Evolutionary conservation across 805 yeast genomes (phyloP).

Genomic region (Wickerhamomyces silvicola): DNA sequence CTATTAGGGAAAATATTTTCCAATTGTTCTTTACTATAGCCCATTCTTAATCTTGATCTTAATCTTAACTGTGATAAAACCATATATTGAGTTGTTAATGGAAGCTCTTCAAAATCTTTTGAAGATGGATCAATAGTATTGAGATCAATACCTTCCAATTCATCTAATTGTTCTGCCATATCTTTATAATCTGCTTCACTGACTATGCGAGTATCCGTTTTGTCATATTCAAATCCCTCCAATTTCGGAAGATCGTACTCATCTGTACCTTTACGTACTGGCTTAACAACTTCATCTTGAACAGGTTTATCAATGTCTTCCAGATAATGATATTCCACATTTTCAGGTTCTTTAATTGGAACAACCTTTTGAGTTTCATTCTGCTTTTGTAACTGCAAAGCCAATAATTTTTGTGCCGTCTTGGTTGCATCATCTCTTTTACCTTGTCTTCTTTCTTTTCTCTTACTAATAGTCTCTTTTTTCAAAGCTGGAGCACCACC

Average conservation of each 20-base stretch:
- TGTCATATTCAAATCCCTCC: slow-evolving; percentile 44
- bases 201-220: slow-evolving; percentile 65
- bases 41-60: slow-evolving; percentile 89
- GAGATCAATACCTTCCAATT: slow-evolving; percentile 62
- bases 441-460: slow-evolving; percentile 72
- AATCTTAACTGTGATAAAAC: slow-evolving; percentile 75
- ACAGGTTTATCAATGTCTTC: slow-evolving; percentile 25
- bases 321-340: slow-evolving; percentile 29
- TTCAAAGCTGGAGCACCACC: slow-evolving; percentile 90
- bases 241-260: slow-evolving; percentile 82
- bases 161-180: slow-evolving; percentile 49
- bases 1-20: slow-evolving; percentile 76
- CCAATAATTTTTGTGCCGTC: slow-evolving; percentile 76
- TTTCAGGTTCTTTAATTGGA: slow-evolving; percentile 11
- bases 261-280: slow-evolving; percentile 50
- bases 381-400: slow-evolving; percentile 63
- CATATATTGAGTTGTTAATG: slow-evolving; percentile 83
- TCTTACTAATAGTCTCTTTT: slow-evolving; percentile 63
- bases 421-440: slow-evolving; percentile 59
- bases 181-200: slow-evolving; percentile 67
- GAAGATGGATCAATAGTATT: slow-evolving; percentile 81
- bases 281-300: slow-evolving; percentile 3
- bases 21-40: slow-evolving; percentile 85
- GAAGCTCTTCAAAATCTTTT: slow-evolving; percentile 65
- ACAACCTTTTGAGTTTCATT: slow-evolving; percentile 2